These are phyloP conservation scores for Pythium scleroteichum DNA, from an alignment of 352 stramenopile species.

Conservation along the genomic window DNA sequence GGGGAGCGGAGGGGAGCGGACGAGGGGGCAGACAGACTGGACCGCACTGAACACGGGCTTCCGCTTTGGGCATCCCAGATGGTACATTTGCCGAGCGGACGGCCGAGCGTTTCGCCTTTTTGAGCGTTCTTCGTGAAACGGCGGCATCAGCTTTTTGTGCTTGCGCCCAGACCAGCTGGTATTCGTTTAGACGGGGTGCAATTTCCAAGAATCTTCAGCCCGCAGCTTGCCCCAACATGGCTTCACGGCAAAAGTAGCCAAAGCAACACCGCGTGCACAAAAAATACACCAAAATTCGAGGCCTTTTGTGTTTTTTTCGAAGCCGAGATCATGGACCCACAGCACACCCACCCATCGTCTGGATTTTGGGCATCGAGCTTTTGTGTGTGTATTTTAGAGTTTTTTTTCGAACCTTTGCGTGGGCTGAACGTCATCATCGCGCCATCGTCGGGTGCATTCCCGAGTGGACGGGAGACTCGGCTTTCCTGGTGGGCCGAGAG, in stretches of 20 bases:
- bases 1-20: conserved; percentile 8
- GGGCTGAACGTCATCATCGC: neutral
- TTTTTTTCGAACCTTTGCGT: conserved; percentile 18
- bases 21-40: conserved; percentile 2
- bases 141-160: conserved; percentile 28
- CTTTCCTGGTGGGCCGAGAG: too few species aligned
- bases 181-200: conserved; percentile 18
- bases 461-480: conserved; percentile 8
- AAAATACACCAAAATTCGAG: neutral
- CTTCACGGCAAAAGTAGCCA: conserved; percentile 1
- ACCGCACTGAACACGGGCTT: conserved; percentile 6
- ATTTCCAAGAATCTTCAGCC: conserved; percentile 28
- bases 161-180: conserved; percentile 18
- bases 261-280: neutral
- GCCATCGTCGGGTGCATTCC: too few species aligned
- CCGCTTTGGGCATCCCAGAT: conserved; percentile 17
- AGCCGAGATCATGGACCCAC: conserved; percentile 5
- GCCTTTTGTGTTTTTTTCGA: conserved; percentile 7
- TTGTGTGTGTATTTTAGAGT: conserved; percentile 1
- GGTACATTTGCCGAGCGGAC: conserved; percentile 1
- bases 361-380: neutral
- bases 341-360: neutral
- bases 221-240: neutral
- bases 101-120: conserved; percentile 23
- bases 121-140: conserved; percentile 22